Evolutionary conservation across 2,329 filamentous ascomycete species (phyloP), one percentile per base, ranked within the genome.

Genomic region (Trichothecium roseum): DNA sequence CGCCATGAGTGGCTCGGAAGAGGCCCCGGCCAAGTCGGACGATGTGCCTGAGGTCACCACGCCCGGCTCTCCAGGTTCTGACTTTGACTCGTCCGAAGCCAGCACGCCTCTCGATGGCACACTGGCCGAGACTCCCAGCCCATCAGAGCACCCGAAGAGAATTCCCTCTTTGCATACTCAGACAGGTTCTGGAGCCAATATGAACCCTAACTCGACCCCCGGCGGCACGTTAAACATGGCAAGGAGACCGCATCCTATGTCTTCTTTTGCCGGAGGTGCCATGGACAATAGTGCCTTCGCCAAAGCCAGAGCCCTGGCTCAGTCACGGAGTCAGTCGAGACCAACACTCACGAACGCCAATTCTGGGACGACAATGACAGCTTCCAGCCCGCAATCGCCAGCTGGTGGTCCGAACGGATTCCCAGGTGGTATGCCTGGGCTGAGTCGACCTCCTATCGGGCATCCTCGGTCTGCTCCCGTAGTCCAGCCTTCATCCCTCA

Each of bases 131-230:
- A 52, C 43, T 35, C 45, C 48, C 14, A 38, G 41, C 42, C 20
- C 20, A 10, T 24, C 20, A 24, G 63, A 64, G 37, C 40, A 46
- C 27, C 63, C 66, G 37, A 63, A 71, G 54, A 59, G 76, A 54
- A 50, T 78, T 39, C 68, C 75, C 15, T 74, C 74, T 5, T 55
- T 78, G 29, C 62, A 66, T 43, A 10, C 20, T 24, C 20, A 24
- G 20, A 10, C 20, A 10, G 20, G 20, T 24, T 6, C 10, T 10
- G 20, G 20, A 6, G 20, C 20, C 10, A 64, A 62, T 37, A 87
- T 94, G 76, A 84, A 75, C 37, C 63, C 81, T 6, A 87, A 78
- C n/a, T 94, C 87, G n/a, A 91, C 82, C 18, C 79, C 84, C 28
- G 66, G 88, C 4, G 86, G 86, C 28, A 73, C 84, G 39, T 64